Evolutionary conservation across 129 eudicot genomes (phyloP).

Genomic region (Saposhnikovia divaricata): DNA sequence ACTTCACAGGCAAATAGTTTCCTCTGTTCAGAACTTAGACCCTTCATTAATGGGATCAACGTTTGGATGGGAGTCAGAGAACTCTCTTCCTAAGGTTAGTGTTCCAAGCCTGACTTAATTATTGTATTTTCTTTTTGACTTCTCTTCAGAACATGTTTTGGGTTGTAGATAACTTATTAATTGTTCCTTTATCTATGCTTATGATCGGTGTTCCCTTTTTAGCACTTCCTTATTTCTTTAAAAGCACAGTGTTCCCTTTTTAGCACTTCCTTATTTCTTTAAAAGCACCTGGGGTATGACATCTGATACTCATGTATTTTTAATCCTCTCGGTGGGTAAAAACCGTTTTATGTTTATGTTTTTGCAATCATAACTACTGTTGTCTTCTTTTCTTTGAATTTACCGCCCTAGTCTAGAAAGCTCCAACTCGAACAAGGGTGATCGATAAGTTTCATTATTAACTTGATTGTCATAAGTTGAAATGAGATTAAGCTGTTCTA

Average conservation of each 20-base stretch:
- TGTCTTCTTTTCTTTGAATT: too few relatives aligned
- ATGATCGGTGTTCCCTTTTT: too few relatives aligned
- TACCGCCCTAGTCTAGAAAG: too few relatives aligned
- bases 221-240: too few relatives aligned
- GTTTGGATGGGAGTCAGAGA: slow-evolving; percentile 72
- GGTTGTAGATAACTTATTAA: neutral
- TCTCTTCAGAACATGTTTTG: neutral
- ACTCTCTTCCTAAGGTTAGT: slow-evolving; percentile 66
- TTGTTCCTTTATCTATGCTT: neutral
- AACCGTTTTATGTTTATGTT: neutral
- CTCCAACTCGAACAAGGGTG: too few relatives aligned
- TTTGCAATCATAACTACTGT: too few relatives aligned
- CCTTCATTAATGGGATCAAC: slow-evolving; percentile 25
- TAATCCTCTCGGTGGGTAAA: too few relatives aligned
- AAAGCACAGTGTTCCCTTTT: too few relatives aligned
- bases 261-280: neutral
- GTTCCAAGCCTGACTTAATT: neutral
- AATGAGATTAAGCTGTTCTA: neutral
- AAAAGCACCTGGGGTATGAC: too few relatives aligned
- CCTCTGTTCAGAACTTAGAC: slow-evolving; percentile 26
- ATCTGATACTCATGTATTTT: too few relatives aligned
- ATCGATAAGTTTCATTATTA: too few relatives aligned
- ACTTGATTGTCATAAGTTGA: neutral
- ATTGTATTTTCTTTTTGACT: neutral
- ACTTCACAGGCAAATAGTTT: slow-evolving; percentile 35